Conservation (phyloP, 1,139 yeast genomes). For the Yamadazyma sp. region DNA sequence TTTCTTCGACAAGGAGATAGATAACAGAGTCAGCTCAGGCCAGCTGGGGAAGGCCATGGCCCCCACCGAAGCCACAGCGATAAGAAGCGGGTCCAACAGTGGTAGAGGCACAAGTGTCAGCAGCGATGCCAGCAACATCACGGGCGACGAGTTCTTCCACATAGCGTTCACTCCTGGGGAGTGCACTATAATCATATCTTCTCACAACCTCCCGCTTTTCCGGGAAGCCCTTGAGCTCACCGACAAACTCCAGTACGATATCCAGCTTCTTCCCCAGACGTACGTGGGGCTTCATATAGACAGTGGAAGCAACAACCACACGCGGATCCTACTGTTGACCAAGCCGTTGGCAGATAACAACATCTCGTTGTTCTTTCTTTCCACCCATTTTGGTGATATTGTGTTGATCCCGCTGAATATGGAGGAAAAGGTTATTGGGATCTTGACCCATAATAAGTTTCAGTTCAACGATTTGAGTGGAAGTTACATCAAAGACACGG, state of each 20-base stretch:
- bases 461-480: constrained; percentile 44
- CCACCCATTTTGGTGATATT: constrained; percentile 66
- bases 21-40: constrained; percentile 7
- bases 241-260: constrained; percentile 29
- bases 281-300: constrained; percentile 61
- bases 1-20: constrained; percentile 22
- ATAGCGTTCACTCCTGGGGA: constrained; percentile 58
- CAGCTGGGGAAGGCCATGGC: neutral
- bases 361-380: constrained; percentile 61
- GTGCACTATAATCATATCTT: constrained; percentile 54
- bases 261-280: constrained; percentile 44
- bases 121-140: neutral
- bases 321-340: constrained; percentile 57
- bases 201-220: constrained; percentile 37
- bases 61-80: constrained; percentile 23
- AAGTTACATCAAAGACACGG: constrained; percentile 24
- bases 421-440: constrained; percentile 44
- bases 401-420: constrained; percentile 57
- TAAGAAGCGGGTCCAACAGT: neutral
- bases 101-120: neutral
- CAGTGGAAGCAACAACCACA: constrained; percentile 59
- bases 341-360: constrained; percentile 59
- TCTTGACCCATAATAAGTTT: constrained; percentile 45
- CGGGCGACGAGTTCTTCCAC: constrained; percentile 38
- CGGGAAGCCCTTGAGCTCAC: constrained; percentile 33